Evolutionary conservation across 1,284 basidiomycete species (phyloP).

Genomic region (Hemileia vastatrix): DNA sequence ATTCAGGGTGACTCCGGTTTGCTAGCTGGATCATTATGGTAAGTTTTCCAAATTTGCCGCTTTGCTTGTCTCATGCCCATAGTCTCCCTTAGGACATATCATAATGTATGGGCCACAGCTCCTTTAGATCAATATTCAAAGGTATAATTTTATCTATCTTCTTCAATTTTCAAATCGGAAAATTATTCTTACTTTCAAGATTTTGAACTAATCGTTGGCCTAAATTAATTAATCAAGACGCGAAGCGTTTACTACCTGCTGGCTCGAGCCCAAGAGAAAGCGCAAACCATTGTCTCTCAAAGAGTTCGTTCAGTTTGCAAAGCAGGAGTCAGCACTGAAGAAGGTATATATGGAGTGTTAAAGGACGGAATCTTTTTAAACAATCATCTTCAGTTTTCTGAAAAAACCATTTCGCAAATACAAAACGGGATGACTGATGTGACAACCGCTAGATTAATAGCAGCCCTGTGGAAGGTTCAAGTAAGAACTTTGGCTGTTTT

Average conservation of each 20-base stretch:
- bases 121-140: constrained; percentile 3
- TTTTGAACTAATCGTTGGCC: neutral
- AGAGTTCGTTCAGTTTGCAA: neutral
- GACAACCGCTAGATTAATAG: constrained; percentile 10
- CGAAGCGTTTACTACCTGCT: constrained; percentile 13
- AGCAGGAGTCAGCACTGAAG: constrained; percentile 17
- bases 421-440: constrained; percentile 4
- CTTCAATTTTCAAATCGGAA: neutral
- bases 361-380: constrained; percentile 20
- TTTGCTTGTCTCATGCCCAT: too few species aligned
- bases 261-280: constrained; percentile 6
- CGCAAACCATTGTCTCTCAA: too few species aligned
- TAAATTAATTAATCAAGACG: neutral
- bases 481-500: too few species aligned
- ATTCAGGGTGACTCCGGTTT: constrained; percentile 2
- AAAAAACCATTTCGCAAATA: constrained; percentile 14
- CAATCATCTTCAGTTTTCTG: constrained; percentile 12
- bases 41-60: too few species aligned
- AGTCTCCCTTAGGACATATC: too few species aligned
- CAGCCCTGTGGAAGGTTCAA: constrained; percentile 20
- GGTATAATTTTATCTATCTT: neutral
- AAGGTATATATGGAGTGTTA: constrained; percentile 17
- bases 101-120: neutral
- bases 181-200: too few species aligned
- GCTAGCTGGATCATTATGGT: neutral